Base-by-base conservation (phyloP, 2,329 filamentous ascomycete genomes). In the Apiospora koreana region DNA sequence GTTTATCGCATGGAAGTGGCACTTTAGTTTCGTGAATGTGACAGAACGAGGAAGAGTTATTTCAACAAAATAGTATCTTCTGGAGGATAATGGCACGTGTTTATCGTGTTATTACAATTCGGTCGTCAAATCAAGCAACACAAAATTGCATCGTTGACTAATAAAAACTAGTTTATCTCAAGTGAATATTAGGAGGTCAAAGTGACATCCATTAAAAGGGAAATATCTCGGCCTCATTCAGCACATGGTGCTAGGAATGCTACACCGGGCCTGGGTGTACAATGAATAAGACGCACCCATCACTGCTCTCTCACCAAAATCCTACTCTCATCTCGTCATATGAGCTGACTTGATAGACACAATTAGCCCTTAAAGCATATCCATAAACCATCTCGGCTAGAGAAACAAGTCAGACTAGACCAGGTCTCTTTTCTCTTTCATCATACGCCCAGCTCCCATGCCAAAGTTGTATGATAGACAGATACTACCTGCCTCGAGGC, bases 61-160 rank as follows among this genome's bases (percentile, higher is more conserved):
- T 25, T 35, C 35, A 16, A 50, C n/a, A 5, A 16, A 21, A 21
- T 31, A 21, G 18, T 21, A 31, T 35, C 16, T 31, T 3, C 31
- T 31, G 2, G 8, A 58, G 50, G 14, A 54, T 31, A 7, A 7
- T 35, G 48, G 48, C 48, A 25, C 8, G 3, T 58, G 25, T 8
- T 10, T 7, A 58, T 10, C 16, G 3, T 48, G 48, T 58, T 14
- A n/a, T 62, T 21, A 66, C 64, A 23, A 18, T 18, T 31, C n/a
- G 46, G 23, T 38, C 85, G 83, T 83, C 86, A 86, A 86, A 83
- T 83, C 84, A 79, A 82, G 79, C 81, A 80, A 80, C 78, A 83
- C 80, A 81, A 69, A 75, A 79, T 78, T 78, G 78, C 75, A 78
- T 78, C 75, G 75, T 79, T 74, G 75, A 79, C 74, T 78, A 79